A percentile compares a stretch with the other conserved stretches of the same genome.
Evolutionary conservation across 2,329 filamentous ascomycete genomes (phyloP).

Genomic region (Diatrype stigma): DNA sequence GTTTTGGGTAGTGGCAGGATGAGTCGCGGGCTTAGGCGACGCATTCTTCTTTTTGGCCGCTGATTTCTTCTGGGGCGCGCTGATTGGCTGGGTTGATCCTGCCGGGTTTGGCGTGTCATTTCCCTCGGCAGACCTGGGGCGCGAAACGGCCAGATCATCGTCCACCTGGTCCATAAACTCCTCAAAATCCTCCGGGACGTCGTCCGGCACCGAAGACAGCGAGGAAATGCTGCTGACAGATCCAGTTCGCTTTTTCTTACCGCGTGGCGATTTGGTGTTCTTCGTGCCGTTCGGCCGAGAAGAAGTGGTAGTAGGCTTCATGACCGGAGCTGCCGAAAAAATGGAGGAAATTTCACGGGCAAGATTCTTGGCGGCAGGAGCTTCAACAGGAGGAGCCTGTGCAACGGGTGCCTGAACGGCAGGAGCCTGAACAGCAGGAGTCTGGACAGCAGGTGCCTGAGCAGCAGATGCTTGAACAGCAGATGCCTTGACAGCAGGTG

Average conservation of each 20-base stretch:
- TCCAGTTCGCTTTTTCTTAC: conserved; percentile 21
- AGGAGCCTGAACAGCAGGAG: neutral
- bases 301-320: neutral
- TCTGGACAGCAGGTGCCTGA: neutral
- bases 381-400: no score
- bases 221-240: conserved; percentile 29
- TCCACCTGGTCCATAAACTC: conserved; percentile 26
- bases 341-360: neutral
- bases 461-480: neutral
- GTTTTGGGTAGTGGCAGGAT: conserved; percentile 18
- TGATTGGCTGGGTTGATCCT: conserved; percentile 29
- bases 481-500: neutral
- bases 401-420: neutral
- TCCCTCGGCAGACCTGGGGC: conserved; percentile 25
- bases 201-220: conserved; percentile 28
- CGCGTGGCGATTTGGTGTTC: conserved; percentile 10
- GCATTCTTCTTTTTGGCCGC: conserved; percentile 31
- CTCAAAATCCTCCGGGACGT: conserved; percentile 25
- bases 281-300: neutral
- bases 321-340: neutral
- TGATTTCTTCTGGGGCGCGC: conserved; percentile 26
- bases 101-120: conserved; percentile 28
- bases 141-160: conserved; percentile 23
- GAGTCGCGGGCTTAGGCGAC: conserved; percentile 24
- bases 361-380: neutral